Evolutionary conservation across 2,329 filamentous ascomycete species (phyloP).

Genomic region (Fusarium drepaniforme): DNA sequence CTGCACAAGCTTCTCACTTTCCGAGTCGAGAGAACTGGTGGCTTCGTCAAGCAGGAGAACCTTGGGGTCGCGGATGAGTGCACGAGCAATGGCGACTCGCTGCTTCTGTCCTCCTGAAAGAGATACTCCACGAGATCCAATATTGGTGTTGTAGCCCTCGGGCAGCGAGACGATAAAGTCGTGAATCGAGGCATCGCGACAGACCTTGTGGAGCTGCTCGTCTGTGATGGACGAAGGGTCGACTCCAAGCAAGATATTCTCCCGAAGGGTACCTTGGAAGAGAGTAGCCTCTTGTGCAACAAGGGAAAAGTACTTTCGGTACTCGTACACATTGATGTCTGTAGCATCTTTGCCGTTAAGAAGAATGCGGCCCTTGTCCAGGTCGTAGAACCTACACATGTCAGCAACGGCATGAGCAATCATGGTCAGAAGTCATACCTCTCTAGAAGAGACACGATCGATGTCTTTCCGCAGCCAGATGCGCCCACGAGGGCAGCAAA

Average conservation of each 20-base stretch:
- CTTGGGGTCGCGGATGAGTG: slow-evolving; percentile 73
- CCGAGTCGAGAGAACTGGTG: slow-evolving; percentile 76
- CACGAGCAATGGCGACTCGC: slow-evolving; percentile 76
- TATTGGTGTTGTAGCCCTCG: slow-evolving; percentile 74
- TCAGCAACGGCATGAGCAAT: slow-evolving; percentile 1
- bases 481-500: slow-evolving; percentile 79
- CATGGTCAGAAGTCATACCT: slow-evolving; percentile 42
- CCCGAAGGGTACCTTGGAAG: slow-evolving; percentile 76
- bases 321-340: slow-evolving; percentile 69
- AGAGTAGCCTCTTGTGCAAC: slow-evolving; percentile 82
- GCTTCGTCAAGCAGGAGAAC: slow-evolving; percentile 80
- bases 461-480: slow-evolving; percentile 80
- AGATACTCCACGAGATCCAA: slow-evolving; percentile 75
- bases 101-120: slow-evolving; percentile 81
- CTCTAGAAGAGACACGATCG: slow-evolving; percentile 74
- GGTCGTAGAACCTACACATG: slow-evolving; percentile 73
- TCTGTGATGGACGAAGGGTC: slow-evolving; percentile 64
- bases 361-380: slow-evolving; percentile 72
- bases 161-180: slow-evolving; percentile 78
- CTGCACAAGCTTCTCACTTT: slow-evolving; percentile 73
- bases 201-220: slow-evolving; percentile 64
- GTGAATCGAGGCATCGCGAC: slow-evolving; percentile 74
- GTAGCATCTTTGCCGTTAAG: slow-evolving; percentile 72
- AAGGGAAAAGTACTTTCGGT: slow-evolving; percentile 74
- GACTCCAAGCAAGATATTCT: slow-evolving; percentile 78